Evolutionary conservation across 257 asterid genomes (phyloP), one percentile per base, ranked within the genome.

Genomic region (Forsythia suspensa): DNA sequence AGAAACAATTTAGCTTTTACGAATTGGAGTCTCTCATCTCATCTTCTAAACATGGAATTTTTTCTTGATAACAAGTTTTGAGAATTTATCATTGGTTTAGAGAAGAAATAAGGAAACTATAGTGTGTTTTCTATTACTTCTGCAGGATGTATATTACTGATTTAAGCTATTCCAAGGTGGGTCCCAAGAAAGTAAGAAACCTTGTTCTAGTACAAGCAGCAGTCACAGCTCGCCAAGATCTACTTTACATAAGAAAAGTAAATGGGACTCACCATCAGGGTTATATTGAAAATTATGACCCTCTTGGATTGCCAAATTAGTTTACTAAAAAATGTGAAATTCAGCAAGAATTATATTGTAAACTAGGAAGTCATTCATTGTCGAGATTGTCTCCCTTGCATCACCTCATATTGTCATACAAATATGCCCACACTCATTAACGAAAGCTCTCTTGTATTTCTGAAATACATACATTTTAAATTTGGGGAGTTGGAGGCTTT

Each of bases 401-500:
- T 6, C 36, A 20, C 9, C 67, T 57, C 12, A 18, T n/a, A 57
- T 57, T 18, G 29, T 57, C 67, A 8, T 57, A 9, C 29, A 18
- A 57, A 18, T 9, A 57, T 7, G 29, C 11, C 67, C 67, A 18
- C 9, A 8, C 66, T 57, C n/a, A 57, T n/a, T 3, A 57, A 57
- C 24, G 21, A 59, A 59, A 20, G 37, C 67, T 59, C 34, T 59
- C 13, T 8, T 20, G 24, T 57, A 57, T 18, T 59, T 59, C 67
- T 51, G 41, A 21, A 65, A 44, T 38, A 55, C 10, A 18, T 51
- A 34, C 15, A 8, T 67, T 39, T 61, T 63, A 76, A 46, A 38
- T 77, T 63, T 41, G 4, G 21, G 41, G 65, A 78, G 63, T 8
- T 59, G 46, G 51, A 77, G 37, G 76, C 8, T 70, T 57, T 43